Base-by-base conservation (phyloP, 2,329 filamentous ascomycete species). In the Amylocarpus encephaloides region DNA sequence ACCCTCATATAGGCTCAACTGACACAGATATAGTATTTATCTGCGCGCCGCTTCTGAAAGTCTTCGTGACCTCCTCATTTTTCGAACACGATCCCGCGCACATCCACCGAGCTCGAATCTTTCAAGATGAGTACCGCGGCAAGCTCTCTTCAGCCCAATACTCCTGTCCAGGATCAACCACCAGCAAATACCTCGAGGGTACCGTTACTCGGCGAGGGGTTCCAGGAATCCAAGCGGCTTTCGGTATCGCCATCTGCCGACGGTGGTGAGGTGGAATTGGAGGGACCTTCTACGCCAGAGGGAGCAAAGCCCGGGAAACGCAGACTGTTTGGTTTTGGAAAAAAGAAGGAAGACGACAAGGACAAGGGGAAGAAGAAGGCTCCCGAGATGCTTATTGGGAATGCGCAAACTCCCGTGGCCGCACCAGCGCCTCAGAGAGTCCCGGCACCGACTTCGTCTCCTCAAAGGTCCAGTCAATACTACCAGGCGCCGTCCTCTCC, bases 311-410 rank as follows among this genome's bases (percentile, higher is more conserved):
- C 61, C 48, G 77, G 78, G 66, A 82, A 78, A 67, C 72, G 78
- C 56, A 73, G 74, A 52, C 68, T 84, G 26, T 83, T 83, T 65
- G 75, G 77, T 4, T 76, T 84, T 52, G 78, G 78, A 50, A 82
- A 79, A 71, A 83, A 83, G 69, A 82, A 79, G 69, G 68, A 70
- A 44, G 70, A 75, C 41, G 70, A 74, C 26, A 71, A 72, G 50
- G 61, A 65, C 40, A 73, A 72, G 59, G 66, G 47, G 67, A 72
- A 61, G 55, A 71, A 49, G 62, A 58, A 64, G 36, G 33, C 35
- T 43, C 48, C 57, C 43, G 44, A 49, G 26, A 50, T 58, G 35
- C 54, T 47, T 39, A 49, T 57, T 42, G 48, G 48, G 30, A 58
- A 50, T 55, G 54, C 48, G 13, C 61, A 56, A 33, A 51, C 49